Conservation (phyloP, 768 basidiomycete species). For the Tricholoma sp. region DNA sequence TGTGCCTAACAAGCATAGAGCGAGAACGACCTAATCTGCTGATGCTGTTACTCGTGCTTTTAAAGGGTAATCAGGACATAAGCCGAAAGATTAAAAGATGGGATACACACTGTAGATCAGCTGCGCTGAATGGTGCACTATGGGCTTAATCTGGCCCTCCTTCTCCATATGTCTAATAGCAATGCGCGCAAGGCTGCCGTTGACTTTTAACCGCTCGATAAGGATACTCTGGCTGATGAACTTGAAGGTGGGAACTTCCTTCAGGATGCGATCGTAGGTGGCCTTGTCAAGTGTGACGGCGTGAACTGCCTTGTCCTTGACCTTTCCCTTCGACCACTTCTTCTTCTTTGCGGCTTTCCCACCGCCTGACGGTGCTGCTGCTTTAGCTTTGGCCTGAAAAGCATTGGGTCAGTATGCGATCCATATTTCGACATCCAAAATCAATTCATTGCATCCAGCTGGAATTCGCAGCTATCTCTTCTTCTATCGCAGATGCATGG, state of each 20-base stretch:
- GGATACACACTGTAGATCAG: constrained; percentile 85
- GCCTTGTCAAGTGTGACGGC: constrained; percentile 92
- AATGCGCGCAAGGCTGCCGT: constrained; percentile 88
- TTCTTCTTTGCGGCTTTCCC: constrained; percentile 97
- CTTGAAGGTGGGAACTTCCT: constrained; percentile 98
- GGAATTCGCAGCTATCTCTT: constrained; percentile 3
- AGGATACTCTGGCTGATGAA: constrained; percentile 98
- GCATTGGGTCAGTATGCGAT: constrained; percentile 17
- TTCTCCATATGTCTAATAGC: constrained; percentile 91
- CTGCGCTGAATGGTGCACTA: constrained; percentile 94
- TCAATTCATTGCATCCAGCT: constrained; percentile 34
- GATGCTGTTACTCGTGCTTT: constrained; percentile 45
- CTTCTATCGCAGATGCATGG: background rate
- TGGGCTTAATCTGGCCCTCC: constrained; percentile 91
- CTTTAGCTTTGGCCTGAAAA: constrained; percentile 69
- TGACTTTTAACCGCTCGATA: constrained; percentile 97
- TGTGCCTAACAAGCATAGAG: constrained; percentile 22
- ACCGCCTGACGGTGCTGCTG: constrained; percentile 64
- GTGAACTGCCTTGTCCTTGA: constrained; percentile 99
- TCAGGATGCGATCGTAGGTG: constrained; percentile 89
- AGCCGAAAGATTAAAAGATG: background rate
- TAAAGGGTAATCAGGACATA: background rate
- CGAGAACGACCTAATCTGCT: constrained; percentile 35
- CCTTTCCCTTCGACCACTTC: constrained; percentile 99
- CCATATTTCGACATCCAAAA: constrained; percentile 26